Percentiles rank a stretch among this genome's conserved stretches.
Evolutionary conservation across 352 stramenopile species (phyloP).

Genomic region (Paralagenidium karlingii): DNA sequence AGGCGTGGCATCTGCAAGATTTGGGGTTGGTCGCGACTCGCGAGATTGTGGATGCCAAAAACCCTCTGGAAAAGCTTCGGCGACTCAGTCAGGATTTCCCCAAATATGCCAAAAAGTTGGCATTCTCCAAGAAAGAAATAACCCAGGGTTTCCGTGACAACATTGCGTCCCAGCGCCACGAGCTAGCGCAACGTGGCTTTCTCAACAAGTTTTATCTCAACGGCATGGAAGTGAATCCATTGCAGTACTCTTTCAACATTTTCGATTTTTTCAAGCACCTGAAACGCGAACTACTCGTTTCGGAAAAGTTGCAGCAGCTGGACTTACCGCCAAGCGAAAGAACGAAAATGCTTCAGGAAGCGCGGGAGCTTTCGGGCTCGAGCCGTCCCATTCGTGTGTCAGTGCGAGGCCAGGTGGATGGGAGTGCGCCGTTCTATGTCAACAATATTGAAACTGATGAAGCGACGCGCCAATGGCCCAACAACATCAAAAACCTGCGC

Average conservation of each 20-base stretch:
- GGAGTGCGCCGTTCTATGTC: constrained; percentile 54
- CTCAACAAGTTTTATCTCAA: constrained; percentile 81
- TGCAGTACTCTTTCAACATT: constrained; percentile 82
- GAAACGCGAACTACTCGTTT: constrained; percentile 62
- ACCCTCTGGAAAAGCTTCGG: constrained; percentile 67
- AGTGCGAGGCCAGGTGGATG: constrained; percentile 42
- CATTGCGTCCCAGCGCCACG: constrained; percentile 14
- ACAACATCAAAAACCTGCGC: constrained; percentile 26
- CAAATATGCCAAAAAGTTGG: constrained; percentile 59
- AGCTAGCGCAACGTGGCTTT: constrained; percentile 16
- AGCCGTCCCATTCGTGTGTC: constrained; percentile 37
- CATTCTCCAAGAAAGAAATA: constrained; percentile 20
- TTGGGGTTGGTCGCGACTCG: constrained; percentile 70
- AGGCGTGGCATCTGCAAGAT: constrained; percentile 84
- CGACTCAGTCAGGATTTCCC: constrained; percentile 86
- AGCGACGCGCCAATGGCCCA: constrained; percentile 29
- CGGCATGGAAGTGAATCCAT: constrained; percentile 68
- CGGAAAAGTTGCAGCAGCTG: constrained; percentile 45
- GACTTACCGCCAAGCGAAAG: constrained; percentile 29
- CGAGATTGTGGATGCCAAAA: constrained; percentile 54
- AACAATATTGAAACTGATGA: constrained; percentile 74
- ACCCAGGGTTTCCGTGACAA: constrained; percentile 15
- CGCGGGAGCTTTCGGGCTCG: constrained; percentile 32
- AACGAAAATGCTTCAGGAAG: constrained; percentile 42
- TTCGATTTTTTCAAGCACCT: constrained; percentile 82